phyloP scores from a whole-genome alignment of 306 rosid species.

The Fagus sylvatica region DNA sequence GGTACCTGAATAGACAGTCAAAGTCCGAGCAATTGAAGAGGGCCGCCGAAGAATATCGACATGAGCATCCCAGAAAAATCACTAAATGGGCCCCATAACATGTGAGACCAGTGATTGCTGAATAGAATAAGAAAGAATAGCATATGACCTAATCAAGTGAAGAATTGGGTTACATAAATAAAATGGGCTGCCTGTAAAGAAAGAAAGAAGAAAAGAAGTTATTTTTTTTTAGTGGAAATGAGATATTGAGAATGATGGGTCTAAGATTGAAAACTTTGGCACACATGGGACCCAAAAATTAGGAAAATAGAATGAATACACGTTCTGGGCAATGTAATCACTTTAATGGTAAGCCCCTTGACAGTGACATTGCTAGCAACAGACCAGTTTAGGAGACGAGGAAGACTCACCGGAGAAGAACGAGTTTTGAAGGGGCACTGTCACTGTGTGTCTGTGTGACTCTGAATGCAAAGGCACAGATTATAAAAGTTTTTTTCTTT shows the following conservation, averaged over 20 bases:
- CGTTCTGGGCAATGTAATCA: constrained; percentile 33
- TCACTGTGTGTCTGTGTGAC: background rate
- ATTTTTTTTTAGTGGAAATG: constrained; percentile 15
- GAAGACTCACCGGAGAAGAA: constrained; percentile 20
- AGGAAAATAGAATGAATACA: constrained; percentile 22
- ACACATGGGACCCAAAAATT: constrained; percentile 54
- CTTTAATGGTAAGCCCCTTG: constrained; percentile 17
- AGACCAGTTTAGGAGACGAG: constrained; percentile 8
- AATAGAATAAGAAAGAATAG: background rate
- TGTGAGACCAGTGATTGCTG: constrained; percentile 7
- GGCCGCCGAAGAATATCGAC: constrained; percentile 32
- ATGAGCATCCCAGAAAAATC: constrained; percentile 26
- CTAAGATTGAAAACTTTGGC: constrained; percentile 36
- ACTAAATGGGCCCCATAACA: constrained; percentile 19
- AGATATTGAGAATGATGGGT: constrained; percentile 28
- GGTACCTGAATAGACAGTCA: constrained; percentile 48
- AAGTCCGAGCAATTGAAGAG: constrained; percentile 37
- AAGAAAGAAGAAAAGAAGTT: background rate
- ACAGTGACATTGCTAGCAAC: constrained; percentile 12
- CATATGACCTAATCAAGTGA: constrained; percentile 5
- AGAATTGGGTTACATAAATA: constrained; percentile 3
- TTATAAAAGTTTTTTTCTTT: no score
- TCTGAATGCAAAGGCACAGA: no score
- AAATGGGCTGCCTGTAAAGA: constrained; percentile 31
- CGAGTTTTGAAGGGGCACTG: background rate